phyloP scores from a whole-genome alignment of 306 rosid species.

The Senna siamea region DNA sequence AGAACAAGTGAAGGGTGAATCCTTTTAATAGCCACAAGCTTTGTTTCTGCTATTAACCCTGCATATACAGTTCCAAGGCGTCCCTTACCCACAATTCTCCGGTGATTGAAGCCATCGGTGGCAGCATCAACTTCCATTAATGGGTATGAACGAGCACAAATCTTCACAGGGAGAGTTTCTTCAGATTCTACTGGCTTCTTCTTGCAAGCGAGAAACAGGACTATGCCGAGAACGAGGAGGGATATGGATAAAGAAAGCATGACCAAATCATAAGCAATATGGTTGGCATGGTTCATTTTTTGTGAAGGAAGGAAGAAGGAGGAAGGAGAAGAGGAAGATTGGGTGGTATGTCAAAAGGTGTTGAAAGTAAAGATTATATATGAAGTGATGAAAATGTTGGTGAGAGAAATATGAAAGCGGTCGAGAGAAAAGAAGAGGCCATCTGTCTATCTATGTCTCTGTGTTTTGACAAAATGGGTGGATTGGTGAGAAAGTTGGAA shows the following conservation, averaged over 20 bases:
- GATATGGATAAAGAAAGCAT: slow-evolving; percentile 56
- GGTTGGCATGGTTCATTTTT: slow-evolving; percentile 51
- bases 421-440: slow-evolving; percentile 20
- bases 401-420: slow-evolving; percentile 20
- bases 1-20: slow-evolving; percentile 71
- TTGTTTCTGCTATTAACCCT: slow-evolving; percentile 45
- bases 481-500: slow-evolving; percentile 56
- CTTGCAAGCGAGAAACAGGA: slow-evolving; percentile 57
- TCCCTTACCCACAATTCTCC: slow-evolving; percentile 73
- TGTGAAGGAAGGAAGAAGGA: slow-evolving; percentile 31
- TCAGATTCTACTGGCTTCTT: slow-evolving; percentile 59
- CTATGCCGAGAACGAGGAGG: slow-evolving; percentile 47
- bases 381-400: not conserved
- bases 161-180: slow-evolving; percentile 54
- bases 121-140: slow-evolving; percentile 66
- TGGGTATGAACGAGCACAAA: slow-evolving; percentile 52
- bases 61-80: slow-evolving; percentile 86
- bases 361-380: slow-evolving; percentile 29
- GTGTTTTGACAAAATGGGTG: slow-evolving; percentile 41
- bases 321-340: slow-evolving; percentile 27
- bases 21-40: slow-evolving; percentile 69
- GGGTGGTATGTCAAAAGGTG: slow-evolving; percentile 37
- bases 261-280: slow-evolving; percentile 53
- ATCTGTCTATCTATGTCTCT: not conserved
- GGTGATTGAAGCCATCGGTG: slow-evolving; percentile 74